Evolutionary conservation across 2,329 filamentous ascomycete genomes (phyloP).

Genomic region (Colletotrichum lupini): DNA sequence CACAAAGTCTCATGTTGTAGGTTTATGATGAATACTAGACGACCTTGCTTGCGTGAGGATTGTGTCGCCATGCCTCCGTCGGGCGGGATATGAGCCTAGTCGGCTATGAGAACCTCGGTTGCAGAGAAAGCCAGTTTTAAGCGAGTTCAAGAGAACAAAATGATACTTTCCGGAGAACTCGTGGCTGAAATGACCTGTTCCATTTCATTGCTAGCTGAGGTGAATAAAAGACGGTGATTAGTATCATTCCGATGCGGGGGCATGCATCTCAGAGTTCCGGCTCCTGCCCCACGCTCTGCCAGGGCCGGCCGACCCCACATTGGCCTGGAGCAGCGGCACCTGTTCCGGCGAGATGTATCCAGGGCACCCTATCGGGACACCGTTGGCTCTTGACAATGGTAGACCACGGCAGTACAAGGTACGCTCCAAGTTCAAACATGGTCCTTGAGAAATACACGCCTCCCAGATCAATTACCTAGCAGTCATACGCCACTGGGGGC

Average conservation of each 20-base stretch:
- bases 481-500: no score
- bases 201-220: neutral
- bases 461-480: no score
- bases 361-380: neutral
- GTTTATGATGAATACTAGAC: neutral
- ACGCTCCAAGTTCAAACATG: no score
- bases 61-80: slow-evolving; percentile 6
- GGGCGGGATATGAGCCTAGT: neutral
- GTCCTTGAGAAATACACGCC: no score
- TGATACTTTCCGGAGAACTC: neutral
- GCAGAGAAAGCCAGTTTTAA: neutral
- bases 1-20: neutral
- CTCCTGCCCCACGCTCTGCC: neutral
- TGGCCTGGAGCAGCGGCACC: neutral
- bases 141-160: neutral
- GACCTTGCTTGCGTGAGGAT: neutral
- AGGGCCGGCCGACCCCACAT: neutral
- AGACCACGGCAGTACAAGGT: neutral
- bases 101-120: neutral
- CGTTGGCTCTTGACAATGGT: no score
- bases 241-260: neutral
- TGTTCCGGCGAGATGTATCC: neutral
- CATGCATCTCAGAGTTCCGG: neutral
- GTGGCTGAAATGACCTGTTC: neutral
- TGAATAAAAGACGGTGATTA: neutral